Evolutionary conservation across 345 rosid genomes (phyloP), one percentile per base, ranked within the genome.

Genomic region (Carallia brachiata): DNA sequence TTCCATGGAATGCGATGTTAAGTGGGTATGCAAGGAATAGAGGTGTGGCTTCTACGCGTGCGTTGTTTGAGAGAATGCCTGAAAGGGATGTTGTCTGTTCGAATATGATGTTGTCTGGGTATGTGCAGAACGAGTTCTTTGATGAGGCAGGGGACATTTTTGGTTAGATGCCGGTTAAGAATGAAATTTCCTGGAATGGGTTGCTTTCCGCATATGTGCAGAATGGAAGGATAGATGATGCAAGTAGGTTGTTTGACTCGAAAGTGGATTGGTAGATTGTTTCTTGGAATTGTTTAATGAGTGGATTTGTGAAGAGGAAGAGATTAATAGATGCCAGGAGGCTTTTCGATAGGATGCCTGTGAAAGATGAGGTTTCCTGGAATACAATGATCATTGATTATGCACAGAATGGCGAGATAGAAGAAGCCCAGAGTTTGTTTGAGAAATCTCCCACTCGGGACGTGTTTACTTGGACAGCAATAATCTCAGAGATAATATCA

Each of bases 221-320:
- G 74, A 88, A 88, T 66, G 83, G 86, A 69, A 78, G 79, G 72
- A 74, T 88, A 63, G 86, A 80, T 53, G 85, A 88, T 40, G 93
- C 93, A n/a, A 73, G 80, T 61, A 7, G 4, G 28, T 73, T 86
- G 72, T 88, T 88, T 74, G 72, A 64, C 63, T 80, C 82, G 0
- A 88, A 80, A 67, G 52, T 47, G n/a, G 73, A 77, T 60, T 84
- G 87, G 93, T 80, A 78, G 66, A 67, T 77, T 30, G 86, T 88
- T 78, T 86, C 93, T 1, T 88, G 93, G 93, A 88, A 88, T 50
- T 83, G 89, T 57, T 79, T 88, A 79, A 76, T 88, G 82, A 81
- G 87, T 63, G 89, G 90, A 75, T 88, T 78, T 80, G 83, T 86
- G 60, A 86, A 78, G 80, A 80, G 59, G 76, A 86, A 69, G 61